Base-by-base conservation (phyloP, 2,329 filamentous ascomycete species). In the Emergomyces africanus region DNA sequence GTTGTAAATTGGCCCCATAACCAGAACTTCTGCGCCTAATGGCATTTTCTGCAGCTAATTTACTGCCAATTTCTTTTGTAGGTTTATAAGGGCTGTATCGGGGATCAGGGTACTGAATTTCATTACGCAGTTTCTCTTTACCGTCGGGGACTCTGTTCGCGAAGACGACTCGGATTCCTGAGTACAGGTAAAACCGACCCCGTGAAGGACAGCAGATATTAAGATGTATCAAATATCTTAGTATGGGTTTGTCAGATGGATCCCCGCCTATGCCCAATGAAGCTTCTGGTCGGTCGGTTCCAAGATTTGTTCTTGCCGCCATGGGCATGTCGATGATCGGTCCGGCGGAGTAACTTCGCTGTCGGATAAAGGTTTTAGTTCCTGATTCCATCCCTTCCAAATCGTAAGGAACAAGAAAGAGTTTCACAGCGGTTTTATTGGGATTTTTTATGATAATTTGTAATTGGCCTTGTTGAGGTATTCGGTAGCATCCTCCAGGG, bases 361-460 rank as follows among this genome's bases (percentile, higher is more conserved):
- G 94, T 35, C 94, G 84, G 61, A 99, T 87, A 66, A 97, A 97
- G 0, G 94, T 99, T 73, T 97, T 97, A 18, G 90, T 95, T 0
- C 90, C 90, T 0, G 90, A 83, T 62, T 94, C 87, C 92, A 99
- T 99, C 57, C 90, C 92, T 0, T 84, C 81, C 1, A 99, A 78
- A 69, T 97, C 90, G 66, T 97, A 99, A 0, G 92, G 94, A 2
- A 99, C 84, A 28, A 97, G 79, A 66, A 97, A 97, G 0, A 99
- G 78, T 72, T 99, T 97, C 58, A 97, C 92, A 0, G 94, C 94
- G 3, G 94, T 97, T 70, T 97, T 97, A 75, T 97, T 96, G 18
- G 91, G 92, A 67, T 97, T 99, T 71, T 97, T 97, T 71, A 99
- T 89, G 62, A 99, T 87, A 63, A 99, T 95, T 67, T 99, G 94